A percentile compares a stretch with the other conserved stretches of the same genome.
These are phyloP conservation scores for Epichloe festucae DNA, from an alignment of 2,329 filamentous ascomycete species.

Conservation along the genomic window DNA sequence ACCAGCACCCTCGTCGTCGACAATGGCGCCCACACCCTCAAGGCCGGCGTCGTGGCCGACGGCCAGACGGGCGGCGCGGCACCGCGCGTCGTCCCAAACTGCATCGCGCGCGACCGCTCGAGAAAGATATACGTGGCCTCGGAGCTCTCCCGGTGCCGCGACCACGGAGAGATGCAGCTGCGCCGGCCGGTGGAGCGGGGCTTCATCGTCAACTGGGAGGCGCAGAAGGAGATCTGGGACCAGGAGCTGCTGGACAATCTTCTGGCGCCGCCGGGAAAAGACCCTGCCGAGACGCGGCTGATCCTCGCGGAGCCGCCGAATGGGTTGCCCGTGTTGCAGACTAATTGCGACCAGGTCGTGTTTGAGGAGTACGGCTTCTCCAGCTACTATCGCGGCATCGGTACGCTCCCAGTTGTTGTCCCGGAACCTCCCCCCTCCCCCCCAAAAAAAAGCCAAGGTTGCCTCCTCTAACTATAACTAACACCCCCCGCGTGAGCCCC, in stretches of 20 bases:
- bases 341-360: slow-evolving; percentile 88
- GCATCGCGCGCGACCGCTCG: slow-evolving; percentile 71
- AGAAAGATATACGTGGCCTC: slow-evolving; percentile 68
- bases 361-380: slow-evolving; percentile 96
- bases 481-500: too few species aligned
- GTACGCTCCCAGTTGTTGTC: slow-evolving; percentile 24
- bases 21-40: slow-evolving; percentile 85
- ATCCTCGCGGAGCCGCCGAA: slow-evolving; percentile 80
- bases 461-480: background rate
- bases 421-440: too few species aligned
- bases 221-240: slow-evolving; percentile 92
- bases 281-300: slow-evolving; percentile 70
- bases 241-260: slow-evolving; percentile 64
- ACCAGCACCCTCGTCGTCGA: slow-evolving; percentile 72
- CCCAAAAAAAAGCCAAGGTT: too few species aligned
- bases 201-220: slow-evolving; percentile 93
- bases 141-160: slow-evolving; percentile 64
- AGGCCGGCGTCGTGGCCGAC: slow-evolving; percentile 62
- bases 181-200: slow-evolving; percentile 87
- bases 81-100: slow-evolving; percentile 76
- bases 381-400: slow-evolving; percentile 66
- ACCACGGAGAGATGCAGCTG: slow-evolving; percentile 82
- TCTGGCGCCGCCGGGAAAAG: slow-evolving; percentile 52
- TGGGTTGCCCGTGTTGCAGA: slow-evolving; percentile 65
- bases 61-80: slow-evolving; percentile 24